These are phyloP conservation scores for Arbutus unedo DNA, from an alignment of 148 eudicot genomes.

Conservation along the genomic window DNA sequence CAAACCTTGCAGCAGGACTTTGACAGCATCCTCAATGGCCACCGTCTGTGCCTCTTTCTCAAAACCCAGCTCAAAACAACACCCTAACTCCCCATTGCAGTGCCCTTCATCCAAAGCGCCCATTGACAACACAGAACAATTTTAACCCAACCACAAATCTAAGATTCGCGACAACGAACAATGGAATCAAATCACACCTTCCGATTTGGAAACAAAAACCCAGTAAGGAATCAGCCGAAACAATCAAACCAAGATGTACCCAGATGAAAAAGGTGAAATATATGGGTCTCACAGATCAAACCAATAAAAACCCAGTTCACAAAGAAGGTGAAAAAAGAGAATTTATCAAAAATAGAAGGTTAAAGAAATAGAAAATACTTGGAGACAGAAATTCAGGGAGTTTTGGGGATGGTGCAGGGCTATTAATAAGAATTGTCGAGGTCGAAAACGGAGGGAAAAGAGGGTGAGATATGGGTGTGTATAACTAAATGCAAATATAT, in stretches of 20 bases:
- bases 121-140: constrained; percentile 41
- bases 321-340: neutral
- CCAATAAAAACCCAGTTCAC: too few species aligned
- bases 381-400: neutral
- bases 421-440: neutral
- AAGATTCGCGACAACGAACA: neutral
- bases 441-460: too few species aligned
- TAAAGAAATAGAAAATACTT: neutral
- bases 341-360: too few species aligned
- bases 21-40: constrained; percentile 78
- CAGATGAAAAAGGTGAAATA: neutral
- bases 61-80: constrained; percentile 31
- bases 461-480: neutral
- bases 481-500: neutral
- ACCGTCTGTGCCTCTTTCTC: constrained; percentile 42
- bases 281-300: neutral
- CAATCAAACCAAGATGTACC: neutral
- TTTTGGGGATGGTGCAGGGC: neutral
- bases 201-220: neutral
- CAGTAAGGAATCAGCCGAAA: constrained; percentile 1
- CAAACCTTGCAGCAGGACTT: constrained; percentile 69
- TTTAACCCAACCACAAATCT: neutral
- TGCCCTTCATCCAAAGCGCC: constrained; percentile 85
- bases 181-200: neutral
- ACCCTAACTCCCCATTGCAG: constrained; percentile 43